These are phyloP conservation scores for Ilyonectria mors-panacis DNA, from an alignment of 2,329 filamentous ascomycete species.

Conservation along the genomic window DNA sequence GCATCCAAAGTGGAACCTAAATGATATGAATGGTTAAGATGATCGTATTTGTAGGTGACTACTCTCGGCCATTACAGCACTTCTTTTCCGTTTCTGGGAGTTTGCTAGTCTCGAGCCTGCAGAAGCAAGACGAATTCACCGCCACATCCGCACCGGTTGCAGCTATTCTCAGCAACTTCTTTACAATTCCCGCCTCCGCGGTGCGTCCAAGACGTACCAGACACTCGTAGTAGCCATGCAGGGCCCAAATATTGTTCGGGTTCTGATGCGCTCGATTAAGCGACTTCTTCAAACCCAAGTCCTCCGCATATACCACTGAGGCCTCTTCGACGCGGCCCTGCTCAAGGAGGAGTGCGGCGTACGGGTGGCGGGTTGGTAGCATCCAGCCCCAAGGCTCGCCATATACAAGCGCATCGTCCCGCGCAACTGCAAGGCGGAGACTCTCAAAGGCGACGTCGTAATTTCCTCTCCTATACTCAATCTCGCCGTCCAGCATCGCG, in stretches of 20 bases:
- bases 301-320: conserved; percentile 70
- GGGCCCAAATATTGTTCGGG: conserved; percentile 81
- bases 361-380: conserved; percentile 80
- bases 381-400: conserved; percentile 87
- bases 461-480: conserved; percentile 77
- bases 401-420: conserved; percentile 76
- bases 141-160: conserved; percentile 19
- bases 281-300: conserved; percentile 72
- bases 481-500: conserved; percentile 81
- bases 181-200: conserved; percentile 52
- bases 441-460: conserved; percentile 71
- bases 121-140: conserved; percentile 33
- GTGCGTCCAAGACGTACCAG: conserved; percentile 65
- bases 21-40: neutral
- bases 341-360: conserved; percentile 78
- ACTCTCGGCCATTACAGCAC: neutral
- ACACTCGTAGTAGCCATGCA: conserved; percentile 82
- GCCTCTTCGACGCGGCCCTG: conserved; percentile 73
- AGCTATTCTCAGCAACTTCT: conserved; percentile 11
- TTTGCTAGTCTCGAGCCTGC: conserved; percentile 9
- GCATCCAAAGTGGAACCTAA: neutral
- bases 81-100: neutral
- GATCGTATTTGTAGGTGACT: neutral
- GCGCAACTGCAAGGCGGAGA: conserved; percentile 69
- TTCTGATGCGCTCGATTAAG: conserved; percentile 77